These are phyloP conservation scores for Kluyveromyces aestuarii DNA, from an alignment of 805 yeast genomes.

Conservation along the genomic window DNA sequence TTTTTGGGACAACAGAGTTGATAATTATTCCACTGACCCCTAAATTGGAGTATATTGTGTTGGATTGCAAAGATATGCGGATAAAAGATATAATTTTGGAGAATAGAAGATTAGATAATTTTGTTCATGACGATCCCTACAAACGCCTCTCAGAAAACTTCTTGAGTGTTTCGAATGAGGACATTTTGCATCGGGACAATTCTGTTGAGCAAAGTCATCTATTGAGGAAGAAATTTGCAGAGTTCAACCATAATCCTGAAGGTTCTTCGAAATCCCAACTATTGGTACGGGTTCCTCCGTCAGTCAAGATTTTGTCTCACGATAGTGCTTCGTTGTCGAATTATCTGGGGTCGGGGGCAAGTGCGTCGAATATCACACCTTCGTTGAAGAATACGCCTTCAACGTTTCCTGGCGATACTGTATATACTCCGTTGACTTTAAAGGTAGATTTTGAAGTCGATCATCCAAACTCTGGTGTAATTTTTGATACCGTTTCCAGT, in stretches of 20 bases:
- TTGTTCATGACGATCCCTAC: slow-evolving; percentile 26
- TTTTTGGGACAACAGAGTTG: slow-evolving; percentile 73
- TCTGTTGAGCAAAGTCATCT: slow-evolving; percentile 28
- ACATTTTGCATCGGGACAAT: slow-evolving; percentile 16
- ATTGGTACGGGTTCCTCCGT: slow-evolving; percentile 24
- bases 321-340: slow-evolving; percentile 34
- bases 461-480: slow-evolving; percentile 66
- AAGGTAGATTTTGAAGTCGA: slow-evolving; percentile 55
- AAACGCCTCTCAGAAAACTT: slow-evolving; percentile 6
- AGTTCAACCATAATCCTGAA: slow-evolving; percentile 22
- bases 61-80: slow-evolving; percentile 74
- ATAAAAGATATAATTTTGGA: slow-evolving; percentile 60
- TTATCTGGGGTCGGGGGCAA: slow-evolving; percentile 6
- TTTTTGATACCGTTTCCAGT: slow-evolving; percentile 43
- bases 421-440: slow-evolving; percentile 66
- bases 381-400: slow-evolving; percentile 33
- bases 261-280: slow-evolving; percentile 24
- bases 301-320: slow-evolving; percentile 49
- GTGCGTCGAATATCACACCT: slow-evolving; percentile 32
- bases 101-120: slow-evolving; percentile 36
- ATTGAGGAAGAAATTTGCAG: slow-evolving; percentile 23
- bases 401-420: slow-evolving; percentile 31
- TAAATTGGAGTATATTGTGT: slow-evolving; percentile 45
- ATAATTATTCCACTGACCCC: slow-evolving; percentile 65
- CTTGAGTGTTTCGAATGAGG: slow-evolving; percentile 2